phyloP scores from a whole-genome alignment of 495 filamentous ascomycete genomes.

The Penicillium daleae region DNA sequence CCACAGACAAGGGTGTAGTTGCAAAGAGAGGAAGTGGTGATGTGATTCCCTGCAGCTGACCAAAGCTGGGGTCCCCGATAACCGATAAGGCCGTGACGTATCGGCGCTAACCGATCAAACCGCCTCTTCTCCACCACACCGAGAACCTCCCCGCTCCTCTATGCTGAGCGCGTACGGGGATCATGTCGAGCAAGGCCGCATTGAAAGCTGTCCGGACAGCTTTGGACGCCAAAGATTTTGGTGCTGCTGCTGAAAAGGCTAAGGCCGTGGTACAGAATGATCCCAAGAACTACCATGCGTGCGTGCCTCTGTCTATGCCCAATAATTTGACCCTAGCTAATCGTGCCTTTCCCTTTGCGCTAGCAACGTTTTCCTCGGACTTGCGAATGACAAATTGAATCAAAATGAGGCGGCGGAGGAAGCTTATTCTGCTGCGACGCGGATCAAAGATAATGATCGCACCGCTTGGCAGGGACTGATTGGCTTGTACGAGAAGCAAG shows the following conservation, averaged over 20 bases:
- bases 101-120: conserved; percentile 25
- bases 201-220: conserved; percentile 83
- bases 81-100: conserved; percentile 34
- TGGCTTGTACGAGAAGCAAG: conserved; percentile 79
- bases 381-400: conserved; percentile 75
- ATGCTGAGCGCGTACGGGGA: conserved; percentile 12
- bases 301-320: conserved; percentile 26
- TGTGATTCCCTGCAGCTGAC: conserved; percentile 2
- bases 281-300: conserved; percentile 82
- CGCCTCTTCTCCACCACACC: conserved; percentile 25
- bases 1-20: not conserved
- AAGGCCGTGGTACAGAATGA: conserved; percentile 70
- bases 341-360: conserved; percentile 10
- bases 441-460: conserved; percentile 60
- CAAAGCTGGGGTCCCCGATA: conserved; percentile 14
- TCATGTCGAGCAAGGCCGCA: conserved; percentile 70
- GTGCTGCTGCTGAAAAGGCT: conserved; percentile 68
- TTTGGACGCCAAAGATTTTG: conserved; percentile 79
- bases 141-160: conserved; percentile 27
- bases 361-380: conserved; percentile 80
- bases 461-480: conserved; percentile 92
- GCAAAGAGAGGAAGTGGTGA: not conserved
- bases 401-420: conserved; percentile 70
- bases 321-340: conserved; percentile 15
- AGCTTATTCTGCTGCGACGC: conserved; percentile 76